These are phyloP conservation scores for Quillaja saponaria DNA, from an alignment of 306 rosid genomes.

Conservation along the genomic window DNA sequence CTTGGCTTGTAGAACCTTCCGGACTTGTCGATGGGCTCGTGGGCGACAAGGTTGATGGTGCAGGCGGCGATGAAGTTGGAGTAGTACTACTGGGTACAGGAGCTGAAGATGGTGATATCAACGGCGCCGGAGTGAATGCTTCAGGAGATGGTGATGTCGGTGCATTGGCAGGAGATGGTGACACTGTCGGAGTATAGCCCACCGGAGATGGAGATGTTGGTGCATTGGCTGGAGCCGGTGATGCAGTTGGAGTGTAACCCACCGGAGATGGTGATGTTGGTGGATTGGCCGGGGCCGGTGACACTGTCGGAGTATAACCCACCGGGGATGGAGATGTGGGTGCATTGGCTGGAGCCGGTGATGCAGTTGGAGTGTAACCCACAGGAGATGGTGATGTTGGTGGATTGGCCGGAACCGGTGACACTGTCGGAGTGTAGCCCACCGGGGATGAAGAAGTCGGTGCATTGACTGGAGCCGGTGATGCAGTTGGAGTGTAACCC, in stretches of 20 bases:
- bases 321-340: background rate
- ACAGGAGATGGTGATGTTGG: background rate
- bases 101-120: background rate
- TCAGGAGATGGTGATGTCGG: constrained; percentile 16
- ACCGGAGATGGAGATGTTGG: constrained; percentile 1
- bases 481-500: too few relatives aligned
- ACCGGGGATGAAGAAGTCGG: background rate
- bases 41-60: background rate
- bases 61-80: constrained; percentile 19
- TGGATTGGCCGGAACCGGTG: background rate
- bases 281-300: background rate
- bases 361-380: too few relatives aligned
- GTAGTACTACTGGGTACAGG: background rate
- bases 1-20: too few relatives aligned
- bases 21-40: background rate
- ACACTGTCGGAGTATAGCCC: constrained; percentile 6
- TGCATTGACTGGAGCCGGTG: background rate
- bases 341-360: background rate
- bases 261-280: background rate
- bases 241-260: too few relatives aligned
- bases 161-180: background rate
- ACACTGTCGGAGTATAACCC: constrained; percentile 5
- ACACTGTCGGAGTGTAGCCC: background rate
- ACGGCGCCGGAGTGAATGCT: constrained; percentile 10
- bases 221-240: background rate